Evolutionary conservation across 768 basidiomycete species (phyloP).

Genomic region (Pluteus cervinus): DNA sequence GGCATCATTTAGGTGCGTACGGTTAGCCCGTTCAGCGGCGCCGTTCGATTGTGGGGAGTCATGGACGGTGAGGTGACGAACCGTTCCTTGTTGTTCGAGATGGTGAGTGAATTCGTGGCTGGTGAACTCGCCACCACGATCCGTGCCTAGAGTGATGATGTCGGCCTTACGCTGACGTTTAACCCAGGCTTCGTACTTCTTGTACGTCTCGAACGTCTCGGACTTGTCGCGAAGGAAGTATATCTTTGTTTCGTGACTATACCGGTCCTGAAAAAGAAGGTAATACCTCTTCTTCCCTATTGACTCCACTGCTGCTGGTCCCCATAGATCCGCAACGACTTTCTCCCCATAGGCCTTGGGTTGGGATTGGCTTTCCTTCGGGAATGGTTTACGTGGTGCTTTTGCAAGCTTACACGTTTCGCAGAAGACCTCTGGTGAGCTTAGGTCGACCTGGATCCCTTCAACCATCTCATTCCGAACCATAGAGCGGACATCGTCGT

Average conservation of each 20-base stretch:
- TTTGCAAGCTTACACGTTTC: slow-evolving; percentile 20
- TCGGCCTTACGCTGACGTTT: background rate
- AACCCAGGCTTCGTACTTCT: background rate
- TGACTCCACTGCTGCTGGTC: slow-evolving; percentile 15
- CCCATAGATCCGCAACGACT: slow-evolving; percentile 18
- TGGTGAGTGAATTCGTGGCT: slow-evolving; percentile 24
- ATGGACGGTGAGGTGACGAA: slow-evolving; percentile 29
- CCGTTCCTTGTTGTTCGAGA: slow-evolving; percentile 29
- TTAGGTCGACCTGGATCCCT: slow-evolving; percentile 14
- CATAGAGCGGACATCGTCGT: slow-evolving; percentile 10
- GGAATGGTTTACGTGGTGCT: slow-evolving; percentile 14
- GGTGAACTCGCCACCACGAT: slow-evolving; percentile 36
- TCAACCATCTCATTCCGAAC: slow-evolving; percentile 12
- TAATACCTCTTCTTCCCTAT: slow-evolving; percentile 13
- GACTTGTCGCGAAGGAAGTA: slow-evolving; percentile 13
- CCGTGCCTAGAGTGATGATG: background rate
- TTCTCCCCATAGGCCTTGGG: slow-evolving; percentile 14
- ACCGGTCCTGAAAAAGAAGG: slow-evolving; percentile 10
- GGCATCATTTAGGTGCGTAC: slow-evolving; percentile 18
- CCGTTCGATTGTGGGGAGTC: slow-evolving; percentile 41
- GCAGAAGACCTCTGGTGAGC: slow-evolving; percentile 11
- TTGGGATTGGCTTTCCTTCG: slow-evolving; percentile 10
- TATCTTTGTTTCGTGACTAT: slow-evolving; percentile 10
- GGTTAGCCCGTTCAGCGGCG: slow-evolving; percentile 33
- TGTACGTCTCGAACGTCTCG: slow-evolving; percentile 12